Evolutionary conservation across 352 stramenopile species (phyloP), one percentile per base, ranked within the genome.

Genomic region (Phytopythium delawarense): DNA sequence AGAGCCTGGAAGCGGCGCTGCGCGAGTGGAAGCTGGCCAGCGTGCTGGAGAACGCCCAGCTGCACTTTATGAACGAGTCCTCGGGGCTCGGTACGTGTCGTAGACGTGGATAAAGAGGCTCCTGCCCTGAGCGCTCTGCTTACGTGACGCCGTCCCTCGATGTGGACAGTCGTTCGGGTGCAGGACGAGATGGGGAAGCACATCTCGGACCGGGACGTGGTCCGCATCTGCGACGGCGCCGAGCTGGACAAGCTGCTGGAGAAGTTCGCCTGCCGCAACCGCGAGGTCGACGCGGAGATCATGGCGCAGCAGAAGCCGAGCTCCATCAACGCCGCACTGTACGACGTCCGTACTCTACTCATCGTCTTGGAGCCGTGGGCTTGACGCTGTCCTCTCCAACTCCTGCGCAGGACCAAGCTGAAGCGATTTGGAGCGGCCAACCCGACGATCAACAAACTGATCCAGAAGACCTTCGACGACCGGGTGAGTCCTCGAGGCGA

Each of bases 1-100:
- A 86, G 64, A 77, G 76, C 58, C 68, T 92, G 21, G 69, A 67
- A 37, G 61, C 62, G 4, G 65, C 74, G 8, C 65, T 84, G 44
- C 53, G 50, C 46, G 71, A 87, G 30, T 90, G 81, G 79, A 69
- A 86, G 9, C 66, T 92, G 52, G 25, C 70, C 25, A 52, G 70
- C 25, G 68, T 74, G 37, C 50, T 84, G 44, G 55, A 81, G 48
- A 66, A 75, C 48, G 48, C 61, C 4, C 64, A 84, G 7, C 7
- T 87, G 55, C 76, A 87, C 49, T 90, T 89, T 35, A 76, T 93
- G 61, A 93, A 93, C 63, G 84, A 93, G 59, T 85, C 84, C 7
- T 87, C 84, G 44, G 84, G 84, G 1, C 62, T 81, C 18, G 72
- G 72, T 78, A 48, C 20, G 62, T 44, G 25, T 6, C 49, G 6